These are phyloP conservation scores for Apiospora saccharicola DNA, from an alignment of 2,329 filamentous ascomycete species.

Conservation along the genomic window DNA sequence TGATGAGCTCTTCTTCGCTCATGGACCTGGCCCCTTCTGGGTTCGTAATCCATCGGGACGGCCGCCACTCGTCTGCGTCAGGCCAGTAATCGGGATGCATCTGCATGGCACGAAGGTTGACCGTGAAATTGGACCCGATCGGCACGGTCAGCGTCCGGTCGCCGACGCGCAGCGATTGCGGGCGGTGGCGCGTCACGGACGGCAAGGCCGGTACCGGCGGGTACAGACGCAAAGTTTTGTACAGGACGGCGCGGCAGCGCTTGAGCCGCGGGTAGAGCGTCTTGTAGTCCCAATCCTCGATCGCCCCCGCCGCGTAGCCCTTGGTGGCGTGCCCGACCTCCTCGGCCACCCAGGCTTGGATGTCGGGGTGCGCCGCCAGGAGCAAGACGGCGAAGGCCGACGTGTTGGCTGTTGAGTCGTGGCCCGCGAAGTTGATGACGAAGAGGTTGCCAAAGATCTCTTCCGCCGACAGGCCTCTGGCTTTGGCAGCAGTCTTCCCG, in stretches of 20 bases:
- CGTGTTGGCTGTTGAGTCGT: constrained; percentile 58
- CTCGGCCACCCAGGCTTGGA: constrained; percentile 54
- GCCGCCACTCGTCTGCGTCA: neutral
- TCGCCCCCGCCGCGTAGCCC: constrained; percentile 27
- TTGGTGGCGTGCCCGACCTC: constrained; percentile 44
- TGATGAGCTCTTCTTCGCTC: constrained; percentile 26
- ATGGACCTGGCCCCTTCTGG: neutral
- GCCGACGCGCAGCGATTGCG: too few species aligned
- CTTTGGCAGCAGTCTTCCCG: constrained; percentile 29
- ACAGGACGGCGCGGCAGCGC: constrained; percentile 49
- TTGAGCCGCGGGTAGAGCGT: constrained; percentile 49
- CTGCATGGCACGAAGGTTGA: constrained; percentile 44
- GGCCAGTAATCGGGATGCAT: neutral
- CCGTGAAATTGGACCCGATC: constrained; percentile 59
- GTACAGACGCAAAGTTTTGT: constrained; percentile 52
- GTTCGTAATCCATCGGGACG: neutral
- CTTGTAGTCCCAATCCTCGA: constrained; percentile 44
- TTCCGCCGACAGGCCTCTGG: constrained; percentile 42
- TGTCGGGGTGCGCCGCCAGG: constrained; percentile 51
- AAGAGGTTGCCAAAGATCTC: constrained; percentile 60
- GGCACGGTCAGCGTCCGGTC: constrained; percentile 36
- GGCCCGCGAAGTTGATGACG: constrained; percentile 57
- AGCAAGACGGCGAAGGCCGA: constrained; percentile 51
- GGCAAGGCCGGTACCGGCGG: constrained; percentile 38
- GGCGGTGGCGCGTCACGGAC: constrained; percentile 42